A percentile compares a stretch with the other conserved stretches of the same genome.
These are phyloP conservation scores for Exophiala sp. DNA, from an alignment of 2,329 filamentous ascomycete species.

Conservation along the genomic window DNA sequence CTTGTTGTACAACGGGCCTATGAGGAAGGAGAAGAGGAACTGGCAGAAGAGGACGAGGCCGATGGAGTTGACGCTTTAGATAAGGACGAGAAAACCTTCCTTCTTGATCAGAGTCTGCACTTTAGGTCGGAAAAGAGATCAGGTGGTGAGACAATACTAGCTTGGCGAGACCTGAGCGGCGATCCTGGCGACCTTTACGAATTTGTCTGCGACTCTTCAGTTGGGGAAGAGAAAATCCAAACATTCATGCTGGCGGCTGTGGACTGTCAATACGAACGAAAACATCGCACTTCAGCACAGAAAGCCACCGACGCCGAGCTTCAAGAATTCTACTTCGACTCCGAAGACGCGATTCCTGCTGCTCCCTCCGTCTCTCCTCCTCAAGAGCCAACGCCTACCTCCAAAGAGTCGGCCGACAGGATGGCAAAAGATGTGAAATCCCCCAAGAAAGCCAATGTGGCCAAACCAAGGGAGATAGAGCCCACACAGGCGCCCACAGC, in stretches of 20 bases:
- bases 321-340: conserved; percentile 72
- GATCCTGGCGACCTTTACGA: conserved; percentile 95
- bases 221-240: conserved; percentile 66
- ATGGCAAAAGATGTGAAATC: conserved; percentile 46
- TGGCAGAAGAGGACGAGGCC: conserved; percentile 87
- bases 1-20: conserved; percentile 94
- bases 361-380: conserved; percentile 57
- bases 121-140: conserved; percentile 81
- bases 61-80: conserved; percentile 75
- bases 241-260: conserved; percentile 79
- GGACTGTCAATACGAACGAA: conserved; percentile 97
- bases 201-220: conserved; percentile 83
- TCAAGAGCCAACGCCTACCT: conserved; percentile 35
- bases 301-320: conserved; percentile 80
- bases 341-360: conserved; percentile 58
- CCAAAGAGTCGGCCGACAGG: conserved; percentile 40
- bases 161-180: conserved; percentile 92
- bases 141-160: conserved; percentile 78
- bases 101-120: conserved; percentile 87
- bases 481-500: conserved; percentile 61
- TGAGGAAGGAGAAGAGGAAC: conserved; percentile 93
- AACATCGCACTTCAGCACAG: conserved; percentile 76
- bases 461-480: conserved; percentile 34
- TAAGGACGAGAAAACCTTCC: conserved; percentile 94
- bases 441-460: conserved; percentile 38